Conservation (phyloP, 192 early-diverging fungal genomes). For the Backusella macrospora region DNA sequence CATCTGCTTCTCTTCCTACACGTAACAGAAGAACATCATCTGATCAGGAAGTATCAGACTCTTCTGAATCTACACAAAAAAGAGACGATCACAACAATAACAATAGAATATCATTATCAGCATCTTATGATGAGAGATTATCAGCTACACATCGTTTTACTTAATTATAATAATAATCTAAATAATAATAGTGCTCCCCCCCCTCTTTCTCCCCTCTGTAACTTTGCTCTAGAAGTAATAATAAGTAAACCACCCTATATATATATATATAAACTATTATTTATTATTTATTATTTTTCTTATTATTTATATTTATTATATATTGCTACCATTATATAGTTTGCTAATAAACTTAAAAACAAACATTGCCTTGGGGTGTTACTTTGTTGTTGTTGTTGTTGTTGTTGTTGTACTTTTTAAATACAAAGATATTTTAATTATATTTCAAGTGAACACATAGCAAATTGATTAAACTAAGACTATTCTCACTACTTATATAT, state of each 20-base stretch:
- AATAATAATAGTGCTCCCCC: not conserved
- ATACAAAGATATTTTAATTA: no score
- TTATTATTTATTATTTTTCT: not conserved
- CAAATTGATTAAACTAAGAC: no score
- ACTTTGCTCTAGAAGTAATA: not conserved
- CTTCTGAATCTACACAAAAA: not conserved
- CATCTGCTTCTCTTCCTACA: slow-evolving; percentile 41
- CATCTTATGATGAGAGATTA: slow-evolving; percentile 35
- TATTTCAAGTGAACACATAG: no score
- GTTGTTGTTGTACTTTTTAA: no score
- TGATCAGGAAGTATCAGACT: slow-evolving; percentile 7
- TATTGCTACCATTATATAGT: not conserved
- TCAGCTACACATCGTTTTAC: slow-evolving; percentile 3
- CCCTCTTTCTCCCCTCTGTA: no score
- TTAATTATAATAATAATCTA: not conserved
- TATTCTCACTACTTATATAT: no score
- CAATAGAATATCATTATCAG: slow-evolving; percentile 18
- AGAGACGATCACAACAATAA: not conserved
- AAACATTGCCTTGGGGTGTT: not conserved
- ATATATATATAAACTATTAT: not conserved
- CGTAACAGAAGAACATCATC: slow-evolving; percentile 12
- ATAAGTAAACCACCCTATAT: not conserved
- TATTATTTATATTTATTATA: not conserved
- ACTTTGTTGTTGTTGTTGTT: no score
- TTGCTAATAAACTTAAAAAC: no score